Evolutionary conservation across 805 yeast genomes (phyloP).

Genomic region (Wickerhamiella dianesei): DNA sequence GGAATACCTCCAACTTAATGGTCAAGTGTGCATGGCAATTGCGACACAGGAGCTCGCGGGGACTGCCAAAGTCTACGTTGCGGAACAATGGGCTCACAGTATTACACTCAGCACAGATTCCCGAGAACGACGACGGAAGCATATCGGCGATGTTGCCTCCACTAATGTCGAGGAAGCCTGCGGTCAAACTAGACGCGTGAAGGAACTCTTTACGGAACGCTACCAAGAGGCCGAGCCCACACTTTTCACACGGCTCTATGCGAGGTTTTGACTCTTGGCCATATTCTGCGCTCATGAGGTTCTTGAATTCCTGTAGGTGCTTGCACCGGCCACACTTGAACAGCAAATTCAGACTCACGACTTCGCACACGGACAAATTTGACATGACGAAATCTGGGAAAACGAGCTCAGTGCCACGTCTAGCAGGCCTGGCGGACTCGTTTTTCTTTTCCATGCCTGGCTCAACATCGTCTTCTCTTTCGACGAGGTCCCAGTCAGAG

Average conservation of each 20-base stretch:
- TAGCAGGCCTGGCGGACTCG: background rate
- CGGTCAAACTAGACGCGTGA: conserved; percentile 21
- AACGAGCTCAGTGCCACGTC: conserved; percentile 24
- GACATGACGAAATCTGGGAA: conserved; percentile 23
- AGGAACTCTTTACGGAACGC: conserved; percentile 28
- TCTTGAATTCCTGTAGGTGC: conserved; percentile 24
- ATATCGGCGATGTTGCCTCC: conserved; percentile 28
- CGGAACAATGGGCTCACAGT: conserved; percentile 21
- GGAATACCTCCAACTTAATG: conserved; percentile 23
- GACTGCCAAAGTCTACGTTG: conserved; percentile 25
- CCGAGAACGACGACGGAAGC: conserved; percentile 26
- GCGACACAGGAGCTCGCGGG: conserved; percentile 24
- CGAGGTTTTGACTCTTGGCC: conserved; percentile 24
- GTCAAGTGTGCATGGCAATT: conserved; percentile 27
- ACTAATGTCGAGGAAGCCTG: conserved; percentile 29
- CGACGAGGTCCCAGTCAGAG: background rate
- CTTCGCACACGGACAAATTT: conserved; percentile 26
- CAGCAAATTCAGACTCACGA: conserved; percentile 24
- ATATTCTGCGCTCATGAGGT: conserved; percentile 25
- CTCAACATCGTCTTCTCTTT: background rate
- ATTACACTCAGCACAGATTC: conserved; percentile 28
- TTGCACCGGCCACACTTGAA: conserved; percentile 29
- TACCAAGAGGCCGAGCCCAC: conserved; percentile 24
- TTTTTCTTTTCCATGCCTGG: conserved; percentile 1
- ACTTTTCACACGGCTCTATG: conserved; percentile 24